Evolutionary conservation across 352 stramenopile genomes (phyloP), one percentile per base, ranked within the genome.

Genomic region (Pythium brachiatum): DNA sequence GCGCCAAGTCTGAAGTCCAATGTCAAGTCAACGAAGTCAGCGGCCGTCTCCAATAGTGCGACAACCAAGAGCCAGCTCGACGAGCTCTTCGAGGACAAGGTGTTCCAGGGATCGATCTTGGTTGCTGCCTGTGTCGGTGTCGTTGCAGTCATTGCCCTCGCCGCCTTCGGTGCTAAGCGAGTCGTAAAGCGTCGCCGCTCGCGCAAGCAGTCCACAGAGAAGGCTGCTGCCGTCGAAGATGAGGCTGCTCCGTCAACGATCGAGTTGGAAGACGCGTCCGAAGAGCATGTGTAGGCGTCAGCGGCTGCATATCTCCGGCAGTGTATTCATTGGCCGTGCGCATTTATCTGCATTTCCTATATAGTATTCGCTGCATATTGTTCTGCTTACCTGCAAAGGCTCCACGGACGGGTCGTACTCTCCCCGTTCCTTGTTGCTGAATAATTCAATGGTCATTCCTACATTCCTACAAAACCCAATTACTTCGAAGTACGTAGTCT

Each of bases 141-240:
- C n/a, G 39, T 78, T 18, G 72, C 68, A 21, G 70, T 73, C 3
- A 51, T 79, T 5, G 67, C 62, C 5, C 56, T 70, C 0, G 36
- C 74, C 25, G 70, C 59, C 16, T 41, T 73, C 20, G 66, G 58
- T 15, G 62, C 66, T n/a, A 79, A 73, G 56, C 68, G 73, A 16
- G 57, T 52, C 21, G 32, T 60, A 16, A 39, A 44, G 15, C 60
- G 61, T 34, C 43, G 8, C 12, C n/a, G 26, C 31, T 47, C 27
- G 1, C 55, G 36, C 27, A 36, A 31, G 55, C 23, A 27, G 20
- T 62, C 23, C 11, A 31, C 23, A 7, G 58, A 62, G 18, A 34
- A 58, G 25, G 20, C 34, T 5, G 26, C 12, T 26, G 36, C 23
- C 12, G 27, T 46, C 7, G 57, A 63, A 38, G 57, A 62, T n/a